A percentile compares a stretch with the other conserved stretches of the same genome.
Conservation (phyloP, 441 rosid species). For the Populus hybrid region DNA sequence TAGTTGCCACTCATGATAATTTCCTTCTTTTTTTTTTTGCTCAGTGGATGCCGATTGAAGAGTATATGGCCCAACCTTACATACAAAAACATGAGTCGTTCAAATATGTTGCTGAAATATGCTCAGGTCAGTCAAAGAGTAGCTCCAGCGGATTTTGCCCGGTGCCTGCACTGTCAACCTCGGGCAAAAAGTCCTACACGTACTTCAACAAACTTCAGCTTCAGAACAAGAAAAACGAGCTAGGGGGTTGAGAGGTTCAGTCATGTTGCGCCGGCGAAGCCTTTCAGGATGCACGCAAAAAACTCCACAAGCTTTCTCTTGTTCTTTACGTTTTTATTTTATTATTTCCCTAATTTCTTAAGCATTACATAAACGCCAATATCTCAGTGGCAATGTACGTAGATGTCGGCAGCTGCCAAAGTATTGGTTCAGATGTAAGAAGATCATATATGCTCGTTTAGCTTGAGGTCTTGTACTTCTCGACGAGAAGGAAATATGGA, state of each 20-base stretch:
- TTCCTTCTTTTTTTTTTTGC: neutral
- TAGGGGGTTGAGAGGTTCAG: neutral
- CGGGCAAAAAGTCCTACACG: neutral
- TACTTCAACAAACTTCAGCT: neutral
- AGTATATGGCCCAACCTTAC: neutral
- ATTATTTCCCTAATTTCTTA: too few species aligned
- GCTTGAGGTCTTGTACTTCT: too few species aligned
- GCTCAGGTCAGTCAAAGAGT: neutral
- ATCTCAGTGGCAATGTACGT: too few species aligned
- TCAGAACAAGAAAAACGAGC: neutral
- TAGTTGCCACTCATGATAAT: too few species aligned
- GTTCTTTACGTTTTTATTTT: neutral
- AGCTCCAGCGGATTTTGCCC: neutral
- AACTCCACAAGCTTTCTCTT: neutral
- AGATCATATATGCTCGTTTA: neutral
- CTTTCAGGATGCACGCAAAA: neutral
- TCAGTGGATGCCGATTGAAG: neutral
- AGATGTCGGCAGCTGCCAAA: too few species aligned
- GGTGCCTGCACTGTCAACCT: neutral
- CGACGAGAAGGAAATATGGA: too few species aligned
- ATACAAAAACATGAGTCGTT: neutral
- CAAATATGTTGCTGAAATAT: neutral
- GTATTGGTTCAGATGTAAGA: neutral
- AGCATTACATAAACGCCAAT: too few species aligned
- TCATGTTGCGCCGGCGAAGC: neutral